Evolutionary conservation across 2,329 filamentous ascomycete genomes (phyloP).

Genomic region (Beauveria varroae): DNA sequence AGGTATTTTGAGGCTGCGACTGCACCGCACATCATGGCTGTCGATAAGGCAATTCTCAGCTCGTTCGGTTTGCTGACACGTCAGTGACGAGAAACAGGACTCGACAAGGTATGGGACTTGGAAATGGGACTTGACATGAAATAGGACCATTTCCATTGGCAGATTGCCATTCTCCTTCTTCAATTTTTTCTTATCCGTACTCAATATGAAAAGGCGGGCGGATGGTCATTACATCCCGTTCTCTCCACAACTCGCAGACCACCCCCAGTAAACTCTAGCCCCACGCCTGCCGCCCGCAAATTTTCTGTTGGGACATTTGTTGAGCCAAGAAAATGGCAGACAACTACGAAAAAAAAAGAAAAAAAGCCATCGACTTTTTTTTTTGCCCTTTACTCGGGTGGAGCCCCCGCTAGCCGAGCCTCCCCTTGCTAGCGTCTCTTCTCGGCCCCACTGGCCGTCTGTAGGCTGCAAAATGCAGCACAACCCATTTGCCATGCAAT

Average conservation of each 20-base stretch:
- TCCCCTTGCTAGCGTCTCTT: background rate
- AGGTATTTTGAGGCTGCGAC: too few species aligned
- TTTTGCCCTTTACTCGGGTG: background rate
- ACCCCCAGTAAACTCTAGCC: background rate
- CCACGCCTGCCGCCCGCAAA: background rate
- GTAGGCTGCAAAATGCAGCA: background rate
- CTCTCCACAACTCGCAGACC: background rate
- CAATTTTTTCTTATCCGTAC: too few species aligned
- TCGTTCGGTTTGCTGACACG: background rate
- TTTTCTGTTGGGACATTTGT: slow-evolving; percentile 32
- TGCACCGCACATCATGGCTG: background rate
- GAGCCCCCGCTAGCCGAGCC: background rate
- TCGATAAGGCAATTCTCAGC: background rate
- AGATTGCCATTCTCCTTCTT: background rate
- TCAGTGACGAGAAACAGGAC: background rate
- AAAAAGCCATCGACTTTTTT: background rate
- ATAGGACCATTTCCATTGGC: background rate
- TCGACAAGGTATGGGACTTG: too few species aligned
- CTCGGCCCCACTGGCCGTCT: background rate
- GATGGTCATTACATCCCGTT: background rate
- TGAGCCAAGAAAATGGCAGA: slow-evolving; percentile 20
- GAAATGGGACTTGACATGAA: background rate
- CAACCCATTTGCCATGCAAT: too few species aligned
- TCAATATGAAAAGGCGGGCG: background rate
- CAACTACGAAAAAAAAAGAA: background rate